Evolutionary conservation across 2,329 filamentous ascomycete species (phyloP).

Genomic region (Trichoderma oligosporum): DNA sequence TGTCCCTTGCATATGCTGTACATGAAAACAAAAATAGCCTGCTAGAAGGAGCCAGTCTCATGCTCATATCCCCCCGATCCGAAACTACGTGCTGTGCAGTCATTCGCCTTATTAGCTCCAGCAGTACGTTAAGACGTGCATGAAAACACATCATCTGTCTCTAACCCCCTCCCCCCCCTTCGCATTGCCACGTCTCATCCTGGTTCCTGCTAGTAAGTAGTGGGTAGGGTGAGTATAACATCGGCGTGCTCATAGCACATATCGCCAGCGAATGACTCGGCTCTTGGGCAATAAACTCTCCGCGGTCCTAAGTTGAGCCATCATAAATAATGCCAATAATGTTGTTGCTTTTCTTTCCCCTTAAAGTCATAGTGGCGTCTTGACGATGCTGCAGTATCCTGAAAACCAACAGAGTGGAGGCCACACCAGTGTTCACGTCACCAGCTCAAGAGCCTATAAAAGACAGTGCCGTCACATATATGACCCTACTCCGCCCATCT

Average conservation of each 20-base stretch:
- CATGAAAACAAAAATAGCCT: constrained; percentile 21
- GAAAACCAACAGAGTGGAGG: constrained; percentile 20
- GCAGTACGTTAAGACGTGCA: background rate
- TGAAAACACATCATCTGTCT: background rate
- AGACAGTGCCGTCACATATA: constrained; percentile 21
- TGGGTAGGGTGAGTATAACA: background rate
- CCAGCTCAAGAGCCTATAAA: background rate
- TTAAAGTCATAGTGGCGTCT: background rate
- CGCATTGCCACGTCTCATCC: background rate
- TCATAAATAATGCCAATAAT: constrained; percentile 5
- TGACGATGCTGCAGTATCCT: constrained; percentile 23
- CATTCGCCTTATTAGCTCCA: background rate
- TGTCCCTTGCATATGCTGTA: constrained; percentile 23
- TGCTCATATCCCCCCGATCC: background rate
- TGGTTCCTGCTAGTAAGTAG: background rate
- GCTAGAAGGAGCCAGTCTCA: constrained; percentile 12
- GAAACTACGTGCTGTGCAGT: background rate
- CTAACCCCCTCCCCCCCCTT: background rate
- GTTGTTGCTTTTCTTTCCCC: background rate
- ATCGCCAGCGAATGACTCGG: background rate
- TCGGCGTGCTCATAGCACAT: background rate
- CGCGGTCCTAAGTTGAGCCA: background rate
- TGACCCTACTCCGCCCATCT: constrained; percentile 27
- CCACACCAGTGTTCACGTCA: background rate
- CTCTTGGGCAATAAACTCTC: background rate